A percentile compares a stretch with the other conserved stretches of the same genome.
phyloP scores from a whole-genome alignment of 768 basidiomycete species.

The Collybia sordida region DNA sequence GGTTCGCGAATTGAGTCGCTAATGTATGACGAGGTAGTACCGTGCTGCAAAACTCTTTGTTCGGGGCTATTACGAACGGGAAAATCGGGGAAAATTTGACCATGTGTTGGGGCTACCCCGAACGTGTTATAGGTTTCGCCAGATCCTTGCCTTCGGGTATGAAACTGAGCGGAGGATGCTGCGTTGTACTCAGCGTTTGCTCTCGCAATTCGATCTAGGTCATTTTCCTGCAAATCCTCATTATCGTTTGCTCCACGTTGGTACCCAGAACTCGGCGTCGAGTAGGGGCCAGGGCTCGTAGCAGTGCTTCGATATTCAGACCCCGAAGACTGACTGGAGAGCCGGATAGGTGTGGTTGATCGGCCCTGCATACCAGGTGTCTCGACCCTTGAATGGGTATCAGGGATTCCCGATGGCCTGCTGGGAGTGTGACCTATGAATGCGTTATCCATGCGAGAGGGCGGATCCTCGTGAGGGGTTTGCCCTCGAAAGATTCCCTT shows the following conservation, averaged over 20 bases:
- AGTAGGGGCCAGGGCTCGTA: background rate
- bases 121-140: background rate
- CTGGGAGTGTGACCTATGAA: conserved; percentile 3
- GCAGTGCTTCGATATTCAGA: conserved; percentile 7
- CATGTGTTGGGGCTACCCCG: background rate
- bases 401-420: conserved; percentile 5
- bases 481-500: conserved; percentile 19
- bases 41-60: conserved; percentile 9
- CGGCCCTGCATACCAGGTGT: conserved; percentile 6
- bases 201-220: conserved; percentile 36
- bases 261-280: background rate
- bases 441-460: conserved; percentile 1
- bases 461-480: conserved; percentile 7
- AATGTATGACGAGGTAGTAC: background rate
- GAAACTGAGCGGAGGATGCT: conserved; percentile 34
- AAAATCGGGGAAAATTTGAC: conserved; percentile 13
- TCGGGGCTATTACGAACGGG: conserved; percentile 19
- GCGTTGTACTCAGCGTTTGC: conserved; percentile 44
- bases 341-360: conserved; percentile 9
- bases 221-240: conserved; percentile 40
- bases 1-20: background rate
- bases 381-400: conserved; percentile 1
- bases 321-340: conserved; percentile 5
- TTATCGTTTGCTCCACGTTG: conserved; percentile 16
- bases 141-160: conserved; percentile 4